Evolutionary conservation across 2,329 filamentous ascomycete genomes (phyloP).

Genomic region (Ceratocystis alfenasii): DNA sequence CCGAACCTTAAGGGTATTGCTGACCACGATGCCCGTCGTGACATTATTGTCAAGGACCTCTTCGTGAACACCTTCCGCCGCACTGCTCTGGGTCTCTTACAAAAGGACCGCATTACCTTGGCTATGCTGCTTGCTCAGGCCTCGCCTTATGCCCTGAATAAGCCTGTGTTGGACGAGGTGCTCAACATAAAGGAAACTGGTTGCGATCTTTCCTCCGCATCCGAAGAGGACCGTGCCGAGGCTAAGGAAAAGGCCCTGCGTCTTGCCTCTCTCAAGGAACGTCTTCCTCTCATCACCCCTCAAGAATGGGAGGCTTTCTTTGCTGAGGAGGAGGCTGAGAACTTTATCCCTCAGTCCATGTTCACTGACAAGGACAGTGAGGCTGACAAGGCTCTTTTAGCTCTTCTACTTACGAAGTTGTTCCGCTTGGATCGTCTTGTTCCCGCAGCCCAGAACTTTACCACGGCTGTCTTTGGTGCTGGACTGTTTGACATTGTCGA

Average conservation of each 20-base stretch:
- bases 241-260: constrained; percentile 57
- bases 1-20: constrained; percentile 57
- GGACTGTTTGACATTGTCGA: constrained; percentile 73
- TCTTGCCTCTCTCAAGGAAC: constrained; percentile 60
- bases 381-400: constrained; percentile 62
- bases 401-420: constrained; percentile 83
- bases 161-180: constrained; percentile 71
- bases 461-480: constrained; percentile 70
- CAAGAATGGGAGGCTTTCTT: constrained; percentile 73
- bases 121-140: constrained; percentile 93
- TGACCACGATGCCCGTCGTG: constrained; percentile 67
- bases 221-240: constrained; percentile 41
- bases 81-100: constrained; percentile 82
- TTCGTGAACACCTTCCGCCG: constrained; percentile 87
- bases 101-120: constrained; percentile 87
- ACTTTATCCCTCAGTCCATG: constrained; percentile 67
- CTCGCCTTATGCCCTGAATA: constrained; percentile 93
- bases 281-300: constrained; percentile 49
- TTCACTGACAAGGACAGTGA: constrained; percentile 42
- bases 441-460: constrained; percentile 83
- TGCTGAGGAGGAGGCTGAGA: constrained; percentile 73
- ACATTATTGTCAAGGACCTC: constrained; percentile 81
- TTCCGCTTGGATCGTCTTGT: constrained; percentile 94
- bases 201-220: constrained; percentile 53
- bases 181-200: constrained; percentile 67